Base-by-base conservation (phyloP, 2,329 filamentous ascomycete species). In the Xylariaceae sp. region DNA sequence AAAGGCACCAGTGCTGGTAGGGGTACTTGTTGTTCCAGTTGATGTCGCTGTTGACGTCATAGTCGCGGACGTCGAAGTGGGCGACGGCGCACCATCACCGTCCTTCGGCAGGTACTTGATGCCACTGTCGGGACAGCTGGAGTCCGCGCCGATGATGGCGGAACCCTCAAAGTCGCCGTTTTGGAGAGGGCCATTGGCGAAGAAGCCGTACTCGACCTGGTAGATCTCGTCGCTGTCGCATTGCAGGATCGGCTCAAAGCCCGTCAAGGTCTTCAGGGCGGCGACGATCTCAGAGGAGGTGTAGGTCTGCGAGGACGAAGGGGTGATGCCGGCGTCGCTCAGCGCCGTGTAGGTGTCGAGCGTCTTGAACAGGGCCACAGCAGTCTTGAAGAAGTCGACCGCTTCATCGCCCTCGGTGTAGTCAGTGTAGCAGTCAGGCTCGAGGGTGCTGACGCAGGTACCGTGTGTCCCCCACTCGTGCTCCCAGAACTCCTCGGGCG, bases 401-500 rank as follows among this genome's bases (percentile, higher is more conserved):
- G 84, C 83, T 63, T 90, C 88, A 54, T 87, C 76, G 11, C 79
- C 80, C 0, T 78, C 69, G 50, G 75, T 69, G 66, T 88, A 87
- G 61, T 73, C 66, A 4, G 71, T 69, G 71, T 89, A 91, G 74
- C 88, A 91, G 16, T 71, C 68, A 0, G 87, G 80, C 43, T 84
- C 75, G 10, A 90, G 75, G 0, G 88, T 90, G 60, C 76, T 83
- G 58, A 90, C 81, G 70, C 87, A 90, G n/a, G 76, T 79, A 50
- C 88, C 88, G 66, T 91, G 88, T 67, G 89, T 90, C 58, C 75
- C 74, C 82, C 84, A 90, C 69, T 90, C 87, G 67, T 90, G 86
- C 65, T 86, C 74, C 87, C 87, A 90, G 60, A 90, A 82, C 11
- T 70, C 71, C 60, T 86, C 79, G 58, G 87, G 81, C 40, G 83